phyloP scores from a whole-genome alignment of 495 filamentous ascomycete genomes.

The Aspergillus mulundensis region DNA sequence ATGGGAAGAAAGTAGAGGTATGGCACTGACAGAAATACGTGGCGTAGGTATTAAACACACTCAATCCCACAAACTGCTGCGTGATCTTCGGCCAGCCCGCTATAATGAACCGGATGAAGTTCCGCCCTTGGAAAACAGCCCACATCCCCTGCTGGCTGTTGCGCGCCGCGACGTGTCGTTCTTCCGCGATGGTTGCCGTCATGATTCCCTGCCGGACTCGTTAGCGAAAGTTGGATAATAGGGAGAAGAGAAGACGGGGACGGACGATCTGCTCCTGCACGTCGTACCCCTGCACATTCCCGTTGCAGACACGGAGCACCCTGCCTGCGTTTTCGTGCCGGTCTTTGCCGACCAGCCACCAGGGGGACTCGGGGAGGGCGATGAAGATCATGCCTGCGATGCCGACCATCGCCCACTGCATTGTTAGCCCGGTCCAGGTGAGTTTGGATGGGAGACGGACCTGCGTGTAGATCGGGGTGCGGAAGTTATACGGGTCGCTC shows the following conservation, averaged over 20 bases:
- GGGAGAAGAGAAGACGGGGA: background rate
- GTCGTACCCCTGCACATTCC: conserved; percentile 25
- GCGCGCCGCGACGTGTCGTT: conserved; percentile 26
- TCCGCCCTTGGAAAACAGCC: conserved; percentile 36
- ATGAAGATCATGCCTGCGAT: conserved; percentile 29
- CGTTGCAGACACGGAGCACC: conserved; percentile 25
- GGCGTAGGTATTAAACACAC: conserved; percentile 39
- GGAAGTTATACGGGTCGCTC: conserved; percentile 28
- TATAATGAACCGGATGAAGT: conserved; percentile 37
- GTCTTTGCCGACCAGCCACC: conserved; percentile 37
- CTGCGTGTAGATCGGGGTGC: conserved; percentile 40
- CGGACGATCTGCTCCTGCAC: conserved; percentile 33
- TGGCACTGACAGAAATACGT: conserved; percentile 36
- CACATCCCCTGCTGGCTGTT: conserved; percentile 26
- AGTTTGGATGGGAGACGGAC: conserved; percentile 9
- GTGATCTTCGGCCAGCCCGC: conserved; percentile 39
- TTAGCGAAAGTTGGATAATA: background rate
- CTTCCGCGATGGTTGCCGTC: conserved; percentile 28
- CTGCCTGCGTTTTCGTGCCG: conserved; percentile 31
- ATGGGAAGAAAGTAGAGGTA: background rate
- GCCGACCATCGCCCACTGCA: conserved; percentile 35
- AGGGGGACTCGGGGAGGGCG: conserved; percentile 31
- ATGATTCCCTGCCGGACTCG: conserved; percentile 21
- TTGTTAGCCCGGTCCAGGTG: background rate
- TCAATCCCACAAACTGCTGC: conserved; percentile 41